These are phyloP conservation scores for Sporopachydermia lactativora DNA, from an alignment of 805 yeast species.

Conservation along the genomic window DNA sequence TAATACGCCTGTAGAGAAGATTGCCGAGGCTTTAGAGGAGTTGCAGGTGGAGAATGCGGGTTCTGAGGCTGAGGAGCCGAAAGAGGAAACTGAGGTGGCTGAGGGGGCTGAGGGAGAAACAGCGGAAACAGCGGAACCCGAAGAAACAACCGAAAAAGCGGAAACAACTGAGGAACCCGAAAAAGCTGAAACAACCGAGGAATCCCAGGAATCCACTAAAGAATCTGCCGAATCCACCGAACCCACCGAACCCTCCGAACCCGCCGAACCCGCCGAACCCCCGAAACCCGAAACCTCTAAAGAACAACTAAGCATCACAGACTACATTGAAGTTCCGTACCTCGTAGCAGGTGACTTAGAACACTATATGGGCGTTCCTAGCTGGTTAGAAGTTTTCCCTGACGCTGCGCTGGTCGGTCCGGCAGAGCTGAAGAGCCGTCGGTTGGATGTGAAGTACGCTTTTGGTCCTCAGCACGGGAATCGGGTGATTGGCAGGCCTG, in stretches of 20 bases:
- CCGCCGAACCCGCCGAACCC: background rate
- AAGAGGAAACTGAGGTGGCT: conserved; percentile 2
- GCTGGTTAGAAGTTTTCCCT: conserved; percentile 37
- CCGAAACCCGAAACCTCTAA: too few relatives aligned
- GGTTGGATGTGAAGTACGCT: conserved; percentile 4
- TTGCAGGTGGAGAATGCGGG: conserved; percentile 1
- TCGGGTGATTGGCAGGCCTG: conserved; percentile 4
- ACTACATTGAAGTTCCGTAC: conserved; percentile 12
- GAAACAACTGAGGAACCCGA: background rate
- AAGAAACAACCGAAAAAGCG: background rate
- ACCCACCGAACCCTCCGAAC: background rate
- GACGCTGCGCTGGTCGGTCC: conserved; percentile 39
- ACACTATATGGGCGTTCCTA: conserved; percentile 48
- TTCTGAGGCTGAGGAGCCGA: conserved; percentile 6
- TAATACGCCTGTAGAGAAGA: background rate
- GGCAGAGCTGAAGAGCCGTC: conserved; percentile 19
- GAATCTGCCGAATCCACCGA: background rate
- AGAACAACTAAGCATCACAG: too few relatives aligned
- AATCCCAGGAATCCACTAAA: background rate
- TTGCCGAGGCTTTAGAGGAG: background rate
- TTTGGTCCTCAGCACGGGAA: background rate
- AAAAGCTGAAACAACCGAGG: background rate
- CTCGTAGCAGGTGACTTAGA: conserved; percentile 49
- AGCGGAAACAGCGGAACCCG: too few relatives aligned
- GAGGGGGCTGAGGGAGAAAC: background rate